A percentile compares a stretch with the other conserved stretches of the same genome.
These are phyloP conservation scores for Pezicula rhizophila DNA, from an alignment of 2,329 filamentous ascomycete species.

Conservation along the genomic window DNA sequence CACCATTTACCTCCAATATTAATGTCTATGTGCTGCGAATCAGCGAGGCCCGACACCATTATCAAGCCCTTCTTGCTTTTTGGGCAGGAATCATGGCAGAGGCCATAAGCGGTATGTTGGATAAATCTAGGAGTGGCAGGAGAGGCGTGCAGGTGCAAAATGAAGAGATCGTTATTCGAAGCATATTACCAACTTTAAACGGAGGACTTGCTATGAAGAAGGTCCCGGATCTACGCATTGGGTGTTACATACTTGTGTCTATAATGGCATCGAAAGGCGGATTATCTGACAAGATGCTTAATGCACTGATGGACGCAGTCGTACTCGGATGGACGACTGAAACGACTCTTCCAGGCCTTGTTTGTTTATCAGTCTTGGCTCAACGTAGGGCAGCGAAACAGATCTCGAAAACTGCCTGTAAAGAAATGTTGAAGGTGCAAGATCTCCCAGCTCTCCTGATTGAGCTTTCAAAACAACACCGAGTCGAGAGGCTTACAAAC, in stretches of 20 bases:
- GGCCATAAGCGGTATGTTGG: slow-evolving; percentile 75
- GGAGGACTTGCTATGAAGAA: slow-evolving; percentile 71
- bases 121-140: slow-evolving; percentile 69
- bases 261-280: slow-evolving; percentile 79
- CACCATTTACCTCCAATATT: slow-evolving; percentile 67
- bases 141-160: slow-evolving; percentile 71
- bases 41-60: slow-evolving; percentile 65
- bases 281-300: slow-evolving; percentile 73
- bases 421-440: slow-evolving; percentile 58
- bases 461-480: slow-evolving; percentile 57
- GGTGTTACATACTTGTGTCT: slow-evolving; percentile 85
- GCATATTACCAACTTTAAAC: slow-evolving; percentile 63
- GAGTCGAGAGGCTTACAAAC: slow-evolving; percentile 65
- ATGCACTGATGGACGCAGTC: slow-evolving; percentile 84
- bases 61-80: slow-evolving; percentile 75
- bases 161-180: slow-evolving; percentile 70
- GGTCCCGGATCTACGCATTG: slow-evolving; percentile 73
- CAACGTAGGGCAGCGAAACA: slow-evolving; percentile 69
- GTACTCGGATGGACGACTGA: slow-evolving; percentile 70
- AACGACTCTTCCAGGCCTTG: slow-evolving; percentile 66
- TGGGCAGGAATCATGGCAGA: slow-evolving; percentile 89
- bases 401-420: slow-evolving; percentile 65
- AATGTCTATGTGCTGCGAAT: slow-evolving; percentile 75
- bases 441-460: slow-evolving; percentile 54
- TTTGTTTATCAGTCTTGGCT: slow-evolving; percentile 75